Evolutionary conservation across 495 filamentous ascomycete species (phyloP), one percentile per base, ranked within the genome.

Genomic region (Hyphodiscus hymeniophilus): DNA sequence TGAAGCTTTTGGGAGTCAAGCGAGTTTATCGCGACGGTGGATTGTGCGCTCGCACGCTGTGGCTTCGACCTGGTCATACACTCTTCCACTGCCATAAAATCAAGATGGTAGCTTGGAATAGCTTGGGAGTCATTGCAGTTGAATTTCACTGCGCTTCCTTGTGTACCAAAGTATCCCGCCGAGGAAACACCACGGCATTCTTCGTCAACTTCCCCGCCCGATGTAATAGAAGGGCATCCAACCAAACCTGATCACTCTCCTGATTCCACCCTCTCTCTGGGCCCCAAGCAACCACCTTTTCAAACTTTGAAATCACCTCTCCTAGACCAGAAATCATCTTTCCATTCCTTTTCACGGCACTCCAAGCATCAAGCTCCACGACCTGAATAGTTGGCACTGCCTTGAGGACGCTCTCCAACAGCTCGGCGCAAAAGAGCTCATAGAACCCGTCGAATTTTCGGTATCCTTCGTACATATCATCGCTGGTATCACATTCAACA

Each of bases 331-430:
- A 63, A 76, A 95, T 84, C 61, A 95, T 71, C 28, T 73, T 72
- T 8, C 83, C 82, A 15, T 70, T 68, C 57, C 81, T 81, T 62
- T 76, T 76, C 18, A 94, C 85, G 39, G 79, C 79, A 0, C 76
- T 68, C 63, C 75, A 88, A 8, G 71, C 87, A 62, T 94, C 87
- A 52, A 94, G 87, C 51, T 89, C 75, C 18, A 94, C 74, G 17
- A 72, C 67, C 17, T 72, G 56, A 18, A 94, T 49, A 35, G 61
- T 65, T 0, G 84, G 81, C 61, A 89, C 66, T 34, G 70, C 67
- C 11, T 65, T 66, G 12, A 91, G 56, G 7, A 91, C 71, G 28
- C 71, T 60, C 13, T 62, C 65, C 16, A 92, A 49, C 28, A 95
- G 58, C 3, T 63, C 59, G 10, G 71, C 68, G 1, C 74, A 81